These are phyloP conservation scores for Wickerhamiella australiensis DNA, from an alignment of 805 yeast species.

Conservation along the genomic window DNA sequence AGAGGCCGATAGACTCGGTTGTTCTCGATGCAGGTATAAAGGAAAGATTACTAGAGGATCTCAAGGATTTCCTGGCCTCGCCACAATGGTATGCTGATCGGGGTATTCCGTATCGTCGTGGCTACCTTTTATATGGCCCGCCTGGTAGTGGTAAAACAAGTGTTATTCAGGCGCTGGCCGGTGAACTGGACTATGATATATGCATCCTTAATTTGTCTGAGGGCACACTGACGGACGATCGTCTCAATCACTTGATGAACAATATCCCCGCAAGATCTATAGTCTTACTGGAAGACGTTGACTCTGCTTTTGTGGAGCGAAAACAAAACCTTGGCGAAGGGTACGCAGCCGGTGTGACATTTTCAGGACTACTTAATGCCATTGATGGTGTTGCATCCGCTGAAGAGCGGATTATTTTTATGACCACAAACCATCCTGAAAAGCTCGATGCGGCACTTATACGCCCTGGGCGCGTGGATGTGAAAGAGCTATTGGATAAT, in stretches of 20 bases:
- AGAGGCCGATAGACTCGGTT: conserved; percentile 74
- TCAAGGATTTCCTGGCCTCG: conserved; percentile 61
- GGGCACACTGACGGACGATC: conserved; percentile 82
- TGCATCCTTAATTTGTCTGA: conserved; percentile 87
- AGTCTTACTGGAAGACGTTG: conserved; percentile 79
- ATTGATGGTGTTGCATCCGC: conserved; percentile 96
- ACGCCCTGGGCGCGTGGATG: conserved; percentile 91
- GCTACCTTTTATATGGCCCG: conserved; percentile 88
- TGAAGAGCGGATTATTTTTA: conserved; percentile 89
- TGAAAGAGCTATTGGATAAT: conserved; percentile 67
- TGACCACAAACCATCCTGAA: conserved; percentile 98
- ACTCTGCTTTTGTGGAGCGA: conserved; percentile 79
- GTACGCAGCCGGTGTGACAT: conserved; percentile 78
- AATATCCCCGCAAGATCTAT: conserved; percentile 86
- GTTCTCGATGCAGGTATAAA: conserved; percentile 67
- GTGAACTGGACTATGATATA: conserved; percentile 88
- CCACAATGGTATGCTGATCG: conserved; percentile 89
- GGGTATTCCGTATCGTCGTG: conserved; percentile 96
- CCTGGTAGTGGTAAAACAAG: conserved; percentile 97
- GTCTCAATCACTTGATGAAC: conserved; percentile 90
- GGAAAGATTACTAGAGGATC: conserved; percentile 55
- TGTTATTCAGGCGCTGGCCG: conserved; percentile 92
- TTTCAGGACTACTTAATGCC: conserved; percentile 86
- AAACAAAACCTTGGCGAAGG: conserved; percentile 67
- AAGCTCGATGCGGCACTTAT: conserved; percentile 82